These are phyloP conservation scores for Paramyrothecium roridum DNA, from an alignment of 2,329 filamentous ascomycete species.

Conservation along the genomic window DNA sequence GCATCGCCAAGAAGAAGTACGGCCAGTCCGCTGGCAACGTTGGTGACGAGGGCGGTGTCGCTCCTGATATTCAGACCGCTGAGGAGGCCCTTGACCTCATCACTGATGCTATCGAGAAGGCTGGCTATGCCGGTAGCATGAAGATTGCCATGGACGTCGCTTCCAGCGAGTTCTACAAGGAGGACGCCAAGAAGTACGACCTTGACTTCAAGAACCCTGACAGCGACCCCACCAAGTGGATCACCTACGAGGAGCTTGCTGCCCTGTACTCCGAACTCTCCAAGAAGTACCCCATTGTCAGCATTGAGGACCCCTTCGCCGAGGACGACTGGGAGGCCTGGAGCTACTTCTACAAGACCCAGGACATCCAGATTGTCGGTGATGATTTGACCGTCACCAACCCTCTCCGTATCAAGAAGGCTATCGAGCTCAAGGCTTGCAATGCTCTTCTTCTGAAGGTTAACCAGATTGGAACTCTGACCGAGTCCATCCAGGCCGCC, in stretches of 20 bases:
- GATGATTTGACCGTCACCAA: slow-evolving; percentile 99
- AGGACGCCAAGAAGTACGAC: slow-evolving; percentile 97
- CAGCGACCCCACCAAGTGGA: slow-evolving; percentile 92
- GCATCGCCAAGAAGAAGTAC: slow-evolving; percentile 98
- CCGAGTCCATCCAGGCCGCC: slow-evolving; percentile 97
- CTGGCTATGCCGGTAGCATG: slow-evolving; percentile 93
- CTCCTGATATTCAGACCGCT: slow-evolving; percentile 95
- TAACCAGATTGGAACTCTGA: slow-evolving; percentile 99
- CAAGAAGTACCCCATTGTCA: slow-evolving; percentile 97
- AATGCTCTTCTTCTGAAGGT: slow-evolving; percentile 98
- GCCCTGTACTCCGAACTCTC: slow-evolving; percentile 82
- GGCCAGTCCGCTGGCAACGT: slow-evolving; percentile 98
- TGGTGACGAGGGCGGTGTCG: slow-evolving; percentile 98
- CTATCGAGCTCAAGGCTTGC: slow-evolving; percentile 97
- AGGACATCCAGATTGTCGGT: slow-evolving; percentile 96
- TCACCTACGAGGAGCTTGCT: slow-evolving; percentile 97
- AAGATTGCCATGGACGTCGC: slow-evolving; percentile 99
- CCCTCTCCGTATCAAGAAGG: slow-evolving; percentile 98
- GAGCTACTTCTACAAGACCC: slow-evolving; percentile 99
- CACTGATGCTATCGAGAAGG: slow-evolving; percentile 87
- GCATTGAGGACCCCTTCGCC: slow-evolving; percentile 97
- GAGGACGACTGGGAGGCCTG: slow-evolving; percentile 99
- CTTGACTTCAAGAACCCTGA: slow-evolving; percentile 99
- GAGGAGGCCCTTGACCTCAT: slow-evolving; percentile 98
- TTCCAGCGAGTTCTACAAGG: slow-evolving; percentile 99